Conservation (phyloP, 164 flowering plant genomes). For the Vitis rupestris region DNA sequence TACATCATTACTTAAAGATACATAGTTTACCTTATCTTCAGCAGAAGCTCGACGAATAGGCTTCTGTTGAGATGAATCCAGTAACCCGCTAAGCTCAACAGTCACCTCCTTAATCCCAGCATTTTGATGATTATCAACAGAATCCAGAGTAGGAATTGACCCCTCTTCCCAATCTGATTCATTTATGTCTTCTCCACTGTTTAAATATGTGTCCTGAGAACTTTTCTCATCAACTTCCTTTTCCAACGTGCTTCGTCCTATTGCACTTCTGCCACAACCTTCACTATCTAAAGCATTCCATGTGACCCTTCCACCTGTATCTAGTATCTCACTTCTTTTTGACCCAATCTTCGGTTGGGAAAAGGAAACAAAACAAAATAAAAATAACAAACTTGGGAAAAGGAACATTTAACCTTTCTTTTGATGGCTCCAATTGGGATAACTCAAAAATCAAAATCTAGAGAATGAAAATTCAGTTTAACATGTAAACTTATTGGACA, state of each 20-base stretch:
- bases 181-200: conserved; percentile 38
- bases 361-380: conserved; percentile 1
- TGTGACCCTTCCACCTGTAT: conserved; percentile 6
- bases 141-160: conserved; percentile 23
- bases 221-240: conserved; percentile 15
- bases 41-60: conserved; percentile 62
- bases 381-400: not conserved
- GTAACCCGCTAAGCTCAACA: conserved; percentile 53
- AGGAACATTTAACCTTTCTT: no score
- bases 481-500: no score
- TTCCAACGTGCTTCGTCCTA: conserved; percentile 5
- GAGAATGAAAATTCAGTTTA: no score
- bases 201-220: conserved; percentile 8
- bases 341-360: conserved; percentile 25
- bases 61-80: conserved; percentile 44
- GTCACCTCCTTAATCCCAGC: conserved; percentile 34
- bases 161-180: conserved; percentile 92
- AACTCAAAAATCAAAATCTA: no score
- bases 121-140: conserved; percentile 12
- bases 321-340: conserved; percentile 15
- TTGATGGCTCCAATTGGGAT: no score
- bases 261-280: conserved; percentile 9
- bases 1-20: not conserved
- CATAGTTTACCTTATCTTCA: conserved; percentile 69
- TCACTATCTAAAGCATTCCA: conserved; percentile 9